A percentile compares a stretch with the other conserved stretches of the same genome.
phyloP scores from a whole-genome alignment of 306 rosid genomes.

The Lupinus albus region DNA sequence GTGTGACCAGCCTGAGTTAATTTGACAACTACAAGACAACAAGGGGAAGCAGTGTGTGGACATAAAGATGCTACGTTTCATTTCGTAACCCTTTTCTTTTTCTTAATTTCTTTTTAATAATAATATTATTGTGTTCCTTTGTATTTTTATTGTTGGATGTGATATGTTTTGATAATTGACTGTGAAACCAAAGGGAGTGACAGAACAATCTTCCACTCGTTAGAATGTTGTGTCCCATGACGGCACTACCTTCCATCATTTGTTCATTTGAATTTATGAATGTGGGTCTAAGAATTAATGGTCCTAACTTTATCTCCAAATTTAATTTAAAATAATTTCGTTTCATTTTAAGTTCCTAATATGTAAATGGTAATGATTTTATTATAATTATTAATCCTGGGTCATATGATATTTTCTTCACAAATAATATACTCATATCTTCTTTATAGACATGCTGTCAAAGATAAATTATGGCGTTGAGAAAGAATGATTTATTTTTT shows the following conservation, averaged over 20 bases:
- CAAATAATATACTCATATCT: no score
- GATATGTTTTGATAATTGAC: conserved; percentile 30
- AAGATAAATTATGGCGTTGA: no score
- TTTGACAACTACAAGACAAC: conserved; percentile 54
- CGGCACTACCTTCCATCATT: conserved; percentile 11
- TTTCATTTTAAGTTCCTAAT: no score
- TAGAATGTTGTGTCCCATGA: conserved; percentile 42
- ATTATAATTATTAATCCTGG: no score
- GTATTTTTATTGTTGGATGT: conserved; percentile 45
- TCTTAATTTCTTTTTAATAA: not conserved
- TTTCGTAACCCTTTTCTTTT: not conserved
- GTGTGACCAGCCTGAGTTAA: conserved; percentile 30
- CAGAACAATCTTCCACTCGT: conserved; percentile 45
- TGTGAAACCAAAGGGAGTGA: conserved; percentile 34
- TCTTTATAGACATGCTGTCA: no score
- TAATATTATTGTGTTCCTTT: not conserved
- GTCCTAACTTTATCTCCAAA: no score
- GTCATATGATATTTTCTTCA: no score
- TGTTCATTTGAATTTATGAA: conserved; percentile 9
- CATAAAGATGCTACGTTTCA: conserved; percentile 43
- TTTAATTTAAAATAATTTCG: no score
- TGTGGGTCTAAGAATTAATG: no score
- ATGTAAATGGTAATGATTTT: no score
- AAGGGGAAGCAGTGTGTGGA: conserved; percentile 38
- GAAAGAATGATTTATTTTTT: no score